Base-by-base conservation (phyloP, 345 rosid species). In the Microcos paniculata region DNA sequence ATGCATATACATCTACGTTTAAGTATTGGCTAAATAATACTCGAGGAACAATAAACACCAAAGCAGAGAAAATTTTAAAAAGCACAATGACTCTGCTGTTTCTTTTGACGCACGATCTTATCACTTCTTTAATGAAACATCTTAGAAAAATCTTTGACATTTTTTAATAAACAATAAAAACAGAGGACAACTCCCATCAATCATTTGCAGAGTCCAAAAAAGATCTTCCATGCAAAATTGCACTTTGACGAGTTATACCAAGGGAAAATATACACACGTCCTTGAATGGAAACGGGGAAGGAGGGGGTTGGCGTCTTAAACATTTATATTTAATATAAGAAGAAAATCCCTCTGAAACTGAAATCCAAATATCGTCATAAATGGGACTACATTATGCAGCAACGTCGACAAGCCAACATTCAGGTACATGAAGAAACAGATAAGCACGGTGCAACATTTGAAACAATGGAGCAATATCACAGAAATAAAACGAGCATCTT, bases 361-460 rank as follows among this genome's bases (percentile, higher is more conserved):
- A 33, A 62, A 18, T 1, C 9, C 5, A 16, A 62, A 31, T 59
- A 28, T 59, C 0, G 28, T 59, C 64, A 59, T 33, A 31, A 62
- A 31, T 16, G 23, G 18, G 23, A 31, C 23, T 26, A 21, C 1
- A 11, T 93, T 82, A 94, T 4, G 63, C 18, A 28, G 38, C 63
- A 59, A 6, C 6, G 38, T 15, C 15, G 63, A 28, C 38, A 59
- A n/a, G 14, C n/a, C 63, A 1, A 28, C 63, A 59, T 59, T 15
- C 38, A 28, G 10, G 10, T 0, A 59, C 6, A 59, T 2, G 63
- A 28, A 28, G 38, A 59, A 15, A 61, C 23, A 30, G 15, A 16
- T 61, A 10, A 30, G 42, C 40, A 61, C 7, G 65, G 42, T 42
- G n/a, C 46, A 46, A 35, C 61, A 48, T 15, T n/a, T 24, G 16